Evolutionary conservation across 2,329 filamentous ascomycete genomes (phyloP).

Genomic region (Herpotrichia juniperi): DNA sequence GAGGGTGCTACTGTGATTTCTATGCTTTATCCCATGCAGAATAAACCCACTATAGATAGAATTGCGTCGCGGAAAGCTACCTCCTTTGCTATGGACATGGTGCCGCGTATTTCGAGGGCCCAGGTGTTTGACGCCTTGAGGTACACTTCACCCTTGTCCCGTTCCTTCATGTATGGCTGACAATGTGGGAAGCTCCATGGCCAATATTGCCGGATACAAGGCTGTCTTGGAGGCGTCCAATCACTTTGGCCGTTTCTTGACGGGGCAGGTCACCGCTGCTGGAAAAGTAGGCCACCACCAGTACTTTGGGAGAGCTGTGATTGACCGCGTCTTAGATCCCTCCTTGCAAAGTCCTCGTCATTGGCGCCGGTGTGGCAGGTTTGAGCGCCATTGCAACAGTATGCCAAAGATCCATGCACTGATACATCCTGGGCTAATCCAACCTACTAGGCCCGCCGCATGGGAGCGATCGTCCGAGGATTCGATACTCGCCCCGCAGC

Average conservation of each 20-base stretch:
- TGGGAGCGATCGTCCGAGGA: slow-evolving; percentile 87
- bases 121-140: slow-evolving; percentile 84
- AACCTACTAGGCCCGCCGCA: slow-evolving; percentile 67
- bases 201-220: slow-evolving; percentile 93
- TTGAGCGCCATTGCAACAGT: slow-evolving; percentile 84
- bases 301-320: neutral
- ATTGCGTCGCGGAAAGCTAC: slow-evolving; percentile 75
- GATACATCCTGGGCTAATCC: slow-evolving; percentile 1
- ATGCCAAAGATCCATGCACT: slow-evolving; percentile 31
- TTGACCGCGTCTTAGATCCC: slow-evolving; percentile 68
- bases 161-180: slow-evolving; percentile 13
- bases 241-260: slow-evolving; percentile 85
- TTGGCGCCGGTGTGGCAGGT: slow-evolving; percentile 88
- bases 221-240: slow-evolving; percentile 89
- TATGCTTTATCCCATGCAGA: slow-evolving; percentile 82
- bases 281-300: slow-evolving; percentile 54
- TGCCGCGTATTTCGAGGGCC: slow-evolving; percentile 86
- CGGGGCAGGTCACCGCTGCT: slow-evolving; percentile 87
- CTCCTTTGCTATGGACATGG: slow-evolving; percentile 89
- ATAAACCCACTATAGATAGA: slow-evolving; percentile 74
- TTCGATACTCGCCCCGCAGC: slow-evolving; percentile 92
- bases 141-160: slow-evolving; percentile 12
- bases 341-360: slow-evolving; percentile 87
- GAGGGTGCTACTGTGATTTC: slow-evolving; percentile 78
- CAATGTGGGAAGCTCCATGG: slow-evolving; percentile 73